phyloP scores from a whole-genome alignment of 2,329 filamentous ascomycete genomes.

The Claviceps arundinis region DNA sequence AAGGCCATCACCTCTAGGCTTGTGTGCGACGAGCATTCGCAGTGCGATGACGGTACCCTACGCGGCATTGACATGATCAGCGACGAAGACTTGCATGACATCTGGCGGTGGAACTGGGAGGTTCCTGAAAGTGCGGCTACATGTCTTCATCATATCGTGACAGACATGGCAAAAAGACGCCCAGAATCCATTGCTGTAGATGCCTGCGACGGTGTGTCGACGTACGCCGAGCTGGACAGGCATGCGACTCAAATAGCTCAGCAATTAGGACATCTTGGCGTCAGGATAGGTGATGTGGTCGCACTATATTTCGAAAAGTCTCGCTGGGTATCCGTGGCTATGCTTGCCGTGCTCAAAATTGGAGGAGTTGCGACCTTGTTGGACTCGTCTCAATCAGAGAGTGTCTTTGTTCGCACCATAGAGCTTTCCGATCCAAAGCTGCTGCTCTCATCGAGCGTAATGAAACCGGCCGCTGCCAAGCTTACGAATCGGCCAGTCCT shows the following conservation, averaged over 20 bases:
- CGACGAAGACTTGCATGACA: not conserved
- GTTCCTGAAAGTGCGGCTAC: not conserved
- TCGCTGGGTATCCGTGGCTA: constrained; percentile 10
- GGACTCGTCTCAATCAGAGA: not conserved
- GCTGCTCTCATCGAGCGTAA: not conserved
- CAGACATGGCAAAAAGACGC: not conserved
- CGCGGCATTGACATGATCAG: not conserved
- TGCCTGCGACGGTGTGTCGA: constrained; percentile 14
- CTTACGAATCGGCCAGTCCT: not conserved
- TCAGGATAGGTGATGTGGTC: constrained; percentile 8
- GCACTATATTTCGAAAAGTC: constrained; percentile 16
- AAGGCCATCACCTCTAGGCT: not conserved
- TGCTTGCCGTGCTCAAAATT: constrained; percentile 14
- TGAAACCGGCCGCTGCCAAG: not conserved
- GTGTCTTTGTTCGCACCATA: not conserved
- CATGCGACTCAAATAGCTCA: constrained; percentile 9
- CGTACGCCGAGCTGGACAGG: constrained; percentile 11
- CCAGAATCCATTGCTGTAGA: constrained; percentile 2
- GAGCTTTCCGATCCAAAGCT: not conserved
- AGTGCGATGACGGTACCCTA: not conserved
- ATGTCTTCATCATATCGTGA: not conserved
- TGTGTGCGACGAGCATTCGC: not conserved
- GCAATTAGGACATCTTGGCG: constrained; percentile 1
- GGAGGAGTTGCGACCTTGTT: constrained; percentile 13
- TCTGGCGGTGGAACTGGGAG: constrained; percentile 3